Base-by-base conservation (phyloP, 805 yeast genomes). In the Saccharomycopsis schoenii region DNA sequence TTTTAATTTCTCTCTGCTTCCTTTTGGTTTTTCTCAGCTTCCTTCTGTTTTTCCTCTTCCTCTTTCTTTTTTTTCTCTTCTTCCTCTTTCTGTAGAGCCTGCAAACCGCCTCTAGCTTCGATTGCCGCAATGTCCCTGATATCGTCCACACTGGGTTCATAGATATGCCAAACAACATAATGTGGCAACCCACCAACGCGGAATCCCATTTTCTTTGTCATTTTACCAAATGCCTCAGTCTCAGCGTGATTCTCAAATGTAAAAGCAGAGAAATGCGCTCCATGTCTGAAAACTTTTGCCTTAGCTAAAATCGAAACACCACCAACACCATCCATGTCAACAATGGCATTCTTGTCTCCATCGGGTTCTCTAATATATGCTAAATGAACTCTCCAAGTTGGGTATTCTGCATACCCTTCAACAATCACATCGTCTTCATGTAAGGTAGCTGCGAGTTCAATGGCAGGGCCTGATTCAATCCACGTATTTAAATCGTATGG, bases 401-500 rank as follows among this genome's bases (percentile, higher is more conserved):
- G 90, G 69, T 86, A 88, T 69, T 88, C 93, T 0, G 89, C 90
- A 70, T 88, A 88, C 1, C 96, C 96, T 72, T 88, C 96, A 9
- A 88, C 96, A 64, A 88, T 88, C 54, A 88, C 94, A 68, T 87
- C 96, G 69, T 88, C 94, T 70, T 88, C 93, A 60, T 80, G 82
- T 60, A 88, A 74, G 0, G 79, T 77, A 50, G 74, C 71, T 0
- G 96, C 94, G 67, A 88, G 73, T 58, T 83, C 83, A 15, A 86
- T 62, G 0, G 89, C 97, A 10, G 86, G 83, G 5, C 83, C 86
- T 2, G 92, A 83, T 74, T 94, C 99, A 61, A 89, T 82, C 99
- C 99, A 94, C 14, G 97, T 89, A 74, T 94, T 94, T 70, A 94
- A 81, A 73, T 94, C 99, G 72, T 94, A 94, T 0, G 98, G 91